Evolutionary conservation across 176 grass and related monocot species (phyloP).

Genomic region (Pharus latifolius): DNA sequence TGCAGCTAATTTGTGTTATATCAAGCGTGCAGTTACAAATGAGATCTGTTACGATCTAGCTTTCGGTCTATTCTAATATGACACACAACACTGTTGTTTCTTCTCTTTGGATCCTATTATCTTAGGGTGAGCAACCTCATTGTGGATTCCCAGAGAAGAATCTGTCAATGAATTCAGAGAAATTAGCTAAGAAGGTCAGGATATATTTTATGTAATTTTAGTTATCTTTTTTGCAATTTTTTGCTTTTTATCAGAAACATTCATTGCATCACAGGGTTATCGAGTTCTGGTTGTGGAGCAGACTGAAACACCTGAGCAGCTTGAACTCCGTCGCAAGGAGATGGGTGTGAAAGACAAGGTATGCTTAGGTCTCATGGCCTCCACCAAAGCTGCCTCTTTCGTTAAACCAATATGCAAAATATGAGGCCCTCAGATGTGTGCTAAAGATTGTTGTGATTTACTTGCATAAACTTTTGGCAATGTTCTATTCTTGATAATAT

Average conservation of each 20-base stretch:
- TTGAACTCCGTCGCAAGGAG: conserved; percentile 76
- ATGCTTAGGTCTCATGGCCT: conserved; percentile 14
- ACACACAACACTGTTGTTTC: background rate
- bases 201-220: conserved; percentile 4
- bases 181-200: conserved; percentile 82
- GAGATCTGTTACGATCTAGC: background rate
- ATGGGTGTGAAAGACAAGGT: conserved; percentile 96
- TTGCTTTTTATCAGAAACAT: conserved; percentile 5
- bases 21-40: background rate
- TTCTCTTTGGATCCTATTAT: conserved; percentile 15
- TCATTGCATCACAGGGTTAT: conserved; percentile 54
- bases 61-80: background rate
- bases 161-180: conserved; percentile 81
- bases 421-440: background rate
- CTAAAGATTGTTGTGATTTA: background rate
- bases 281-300: conserved; percentile 94
- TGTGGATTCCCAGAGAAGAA: conserved; percentile 99
- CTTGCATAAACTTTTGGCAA: background rate
- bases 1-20: background rate
- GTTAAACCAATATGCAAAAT: background rate
- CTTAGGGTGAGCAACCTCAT: conserved; percentile 88
- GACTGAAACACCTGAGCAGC: conserved; percentile 92
- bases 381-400: background rate
- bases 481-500: background rate
- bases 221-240: conserved; percentile 5